A percentile compares a stretch with the other conserved stretches of the same genome.
These are phyloP conservation scores for Coemansia aciculifera DNA, from an alignment of 192 early-diverging fungal species.

Conservation along the genomic window DNA sequence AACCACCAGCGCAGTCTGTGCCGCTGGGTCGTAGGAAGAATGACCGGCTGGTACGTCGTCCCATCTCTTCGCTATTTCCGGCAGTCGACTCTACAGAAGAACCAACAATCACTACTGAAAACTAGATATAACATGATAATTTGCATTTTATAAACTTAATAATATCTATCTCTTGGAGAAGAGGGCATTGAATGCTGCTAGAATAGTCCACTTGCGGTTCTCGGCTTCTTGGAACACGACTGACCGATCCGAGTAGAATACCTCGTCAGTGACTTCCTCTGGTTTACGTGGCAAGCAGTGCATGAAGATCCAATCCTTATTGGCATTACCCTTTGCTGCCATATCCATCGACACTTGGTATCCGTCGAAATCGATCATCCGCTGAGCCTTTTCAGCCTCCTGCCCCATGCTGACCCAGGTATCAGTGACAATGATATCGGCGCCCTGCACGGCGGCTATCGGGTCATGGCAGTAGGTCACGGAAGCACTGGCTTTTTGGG, in stretches of 20 bases:
- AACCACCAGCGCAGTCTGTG: not conserved
- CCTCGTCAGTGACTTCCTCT: constrained; percentile 97
- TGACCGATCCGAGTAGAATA: constrained; percentile 89
- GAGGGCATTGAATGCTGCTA: constrained; percentile 76
- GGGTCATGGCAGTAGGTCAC: constrained; percentile 68
- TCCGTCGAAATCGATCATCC: constrained; percentile 79
- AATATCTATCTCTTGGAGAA: constrained; percentile 35
- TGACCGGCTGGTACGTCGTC: constrained; percentile 28
- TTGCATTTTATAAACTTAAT: constrained; percentile 25
- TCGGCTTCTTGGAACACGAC: constrained; percentile 97
- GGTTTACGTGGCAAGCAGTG: constrained; percentile 96
- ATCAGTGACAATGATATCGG: constrained; percentile 94
- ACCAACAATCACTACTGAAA: not conserved
- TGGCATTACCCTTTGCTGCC: constrained; percentile 73
- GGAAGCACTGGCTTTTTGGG: constrained; percentile 54
- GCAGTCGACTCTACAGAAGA: not conserved
- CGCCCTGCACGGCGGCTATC: constrained; percentile 70
- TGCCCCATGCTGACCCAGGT: constrained; percentile 99
- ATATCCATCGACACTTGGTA: constrained; percentile 90
- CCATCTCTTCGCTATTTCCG: constrained; percentile 39
- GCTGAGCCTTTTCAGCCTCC: constrained; percentile 84
- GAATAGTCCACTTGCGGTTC: constrained; percentile 98
- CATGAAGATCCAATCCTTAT: constrained; percentile 94
- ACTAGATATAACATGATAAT: not conserved
- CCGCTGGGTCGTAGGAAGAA: constrained; percentile 15